A percentile compares a stretch with the other conserved stretches of the same genome.
phyloP scores from a whole-genome alignment of 2,329 filamentous ascomycete species.

The Orbilia oligospora region DNA sequence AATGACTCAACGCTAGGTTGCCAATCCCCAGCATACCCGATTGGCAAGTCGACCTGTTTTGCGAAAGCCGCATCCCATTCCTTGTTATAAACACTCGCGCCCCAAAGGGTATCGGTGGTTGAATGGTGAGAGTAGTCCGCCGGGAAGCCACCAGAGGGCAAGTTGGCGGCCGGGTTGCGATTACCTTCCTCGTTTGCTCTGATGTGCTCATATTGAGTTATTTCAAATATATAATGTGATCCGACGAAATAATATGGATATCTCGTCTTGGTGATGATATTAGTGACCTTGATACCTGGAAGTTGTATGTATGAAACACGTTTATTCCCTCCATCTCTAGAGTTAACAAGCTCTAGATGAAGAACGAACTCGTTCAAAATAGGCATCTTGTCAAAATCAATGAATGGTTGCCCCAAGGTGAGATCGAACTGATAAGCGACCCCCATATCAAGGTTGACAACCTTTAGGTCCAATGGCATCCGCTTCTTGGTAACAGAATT shows the following conservation, averaged over 20 bases:
- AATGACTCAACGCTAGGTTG: constrained; percentile 61
- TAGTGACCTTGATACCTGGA: constrained; percentile 62
- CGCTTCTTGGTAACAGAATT: constrained; percentile 43
- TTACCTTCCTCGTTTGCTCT: constrained; percentile 20
- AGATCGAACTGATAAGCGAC: constrained; percentile 63
- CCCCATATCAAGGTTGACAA: constrained; percentile 62
- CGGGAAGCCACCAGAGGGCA: constrained; percentile 56
- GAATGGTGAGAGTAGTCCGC: constrained; percentile 59
- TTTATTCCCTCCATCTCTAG: constrained; percentile 52
- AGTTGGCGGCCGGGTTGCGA: constrained; percentile 38
- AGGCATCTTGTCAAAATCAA: constrained; percentile 62
- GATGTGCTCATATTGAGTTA: constrained; percentile 63
- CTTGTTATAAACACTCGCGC: constrained; percentile 60
- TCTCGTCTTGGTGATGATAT: constrained; percentile 63
- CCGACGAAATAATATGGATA: constrained; percentile 62
- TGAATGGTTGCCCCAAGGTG: constrained; percentile 46
- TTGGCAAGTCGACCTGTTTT: constrained; percentile 56
- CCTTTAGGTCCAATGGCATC: constrained; percentile 63
- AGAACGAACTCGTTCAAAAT: constrained; percentile 63
- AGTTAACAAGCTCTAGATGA: constrained; percentile 62
- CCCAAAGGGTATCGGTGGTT: constrained; percentile 63
- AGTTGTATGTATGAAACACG: constrained; percentile 63
- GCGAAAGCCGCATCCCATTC: constrained; percentile 63
- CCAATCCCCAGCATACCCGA: constrained; percentile 62
- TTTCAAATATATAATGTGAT: constrained; percentile 63